Evolutionary conservation across 768 basidiomycete genomes (phyloP).

Genomic region (Postia placenta): DNA sequence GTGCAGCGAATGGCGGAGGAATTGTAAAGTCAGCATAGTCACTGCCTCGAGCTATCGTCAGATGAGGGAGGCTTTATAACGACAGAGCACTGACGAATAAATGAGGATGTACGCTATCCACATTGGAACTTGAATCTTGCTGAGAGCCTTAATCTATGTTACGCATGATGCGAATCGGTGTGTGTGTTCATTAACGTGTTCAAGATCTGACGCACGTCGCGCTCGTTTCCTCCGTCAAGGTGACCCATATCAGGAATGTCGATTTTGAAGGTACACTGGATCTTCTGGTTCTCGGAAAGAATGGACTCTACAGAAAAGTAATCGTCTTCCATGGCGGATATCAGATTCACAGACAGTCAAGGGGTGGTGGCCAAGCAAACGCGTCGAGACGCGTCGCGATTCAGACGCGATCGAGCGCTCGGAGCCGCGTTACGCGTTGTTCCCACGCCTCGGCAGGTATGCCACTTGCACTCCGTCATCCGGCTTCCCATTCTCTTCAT

Average conservation of each 20-base stretch:
- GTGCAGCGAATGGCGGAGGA: conserved; percentile 66
- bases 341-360: not conserved
- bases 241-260: conserved; percentile 85
- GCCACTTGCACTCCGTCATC: not conserved
- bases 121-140: conserved; percentile 79
- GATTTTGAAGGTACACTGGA: conserved; percentile 89
- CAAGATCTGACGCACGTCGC: conserved; percentile 54
- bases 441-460: not conserved
- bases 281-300: conserved; percentile 89
- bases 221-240: conserved; percentile 79
- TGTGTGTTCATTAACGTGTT: not conserved
- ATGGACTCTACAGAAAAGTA: conserved; percentile 92
- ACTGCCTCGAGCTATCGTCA: conserved; percentile 31
- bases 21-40: conserved; percentile 89
- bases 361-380: no score
- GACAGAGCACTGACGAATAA: conserved; percentile 49
- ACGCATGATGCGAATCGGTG: not conserved
- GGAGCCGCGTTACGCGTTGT: not conserved
- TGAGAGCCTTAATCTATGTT: conserved; percentile 63
- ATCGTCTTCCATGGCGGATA: conserved; percentile 68
- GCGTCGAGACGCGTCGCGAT: not conserved
- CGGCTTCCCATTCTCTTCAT: not conserved
- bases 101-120: conserved; percentile 89
- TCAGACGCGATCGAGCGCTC: not conserved
- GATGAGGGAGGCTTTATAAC: not conserved